These are phyloP conservation scores for Syzygium syzygioides DNA, from an alignment of 441 rosid genomes.

Conservation along the genomic window DNA sequence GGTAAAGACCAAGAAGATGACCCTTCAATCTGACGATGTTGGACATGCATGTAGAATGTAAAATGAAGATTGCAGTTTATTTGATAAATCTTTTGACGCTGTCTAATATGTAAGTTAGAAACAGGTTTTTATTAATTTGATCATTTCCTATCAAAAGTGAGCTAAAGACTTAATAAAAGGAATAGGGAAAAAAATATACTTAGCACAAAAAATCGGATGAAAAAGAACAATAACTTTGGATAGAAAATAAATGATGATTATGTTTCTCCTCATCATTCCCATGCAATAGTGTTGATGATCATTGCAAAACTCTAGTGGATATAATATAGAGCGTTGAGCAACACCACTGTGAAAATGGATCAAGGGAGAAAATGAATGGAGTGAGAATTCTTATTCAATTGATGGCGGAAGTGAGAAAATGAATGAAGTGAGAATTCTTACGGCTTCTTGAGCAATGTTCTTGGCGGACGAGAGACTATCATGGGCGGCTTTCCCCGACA, in stretches of 20 bases:
- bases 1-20: not conserved
- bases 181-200: not conserved
- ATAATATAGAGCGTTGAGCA: not conserved
- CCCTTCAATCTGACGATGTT: not conserved
- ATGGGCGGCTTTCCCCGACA: not conserved
- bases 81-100: not conserved
- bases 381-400: too few species aligned
- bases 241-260: not conserved
- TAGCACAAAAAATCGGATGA: not conserved
- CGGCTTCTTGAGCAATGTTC: constrained; percentile 24
- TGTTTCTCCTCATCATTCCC: not conserved
- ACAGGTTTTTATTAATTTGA: not conserved
- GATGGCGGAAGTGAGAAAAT: not conserved
- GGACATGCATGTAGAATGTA: not conserved
- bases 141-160: not conserved
- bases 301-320: not conserved
- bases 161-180: not conserved
- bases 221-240: not conserved
- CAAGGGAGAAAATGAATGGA: not conserved
- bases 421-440: constrained; percentile 4
- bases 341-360: not conserved
- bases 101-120: not conserved
- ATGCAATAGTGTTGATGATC: not conserved
- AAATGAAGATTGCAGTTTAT: not conserved
- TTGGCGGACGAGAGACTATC: not conserved